Base-by-base conservation (phyloP, 805 yeast species). In the Myxozyma neotropica region DNA sequence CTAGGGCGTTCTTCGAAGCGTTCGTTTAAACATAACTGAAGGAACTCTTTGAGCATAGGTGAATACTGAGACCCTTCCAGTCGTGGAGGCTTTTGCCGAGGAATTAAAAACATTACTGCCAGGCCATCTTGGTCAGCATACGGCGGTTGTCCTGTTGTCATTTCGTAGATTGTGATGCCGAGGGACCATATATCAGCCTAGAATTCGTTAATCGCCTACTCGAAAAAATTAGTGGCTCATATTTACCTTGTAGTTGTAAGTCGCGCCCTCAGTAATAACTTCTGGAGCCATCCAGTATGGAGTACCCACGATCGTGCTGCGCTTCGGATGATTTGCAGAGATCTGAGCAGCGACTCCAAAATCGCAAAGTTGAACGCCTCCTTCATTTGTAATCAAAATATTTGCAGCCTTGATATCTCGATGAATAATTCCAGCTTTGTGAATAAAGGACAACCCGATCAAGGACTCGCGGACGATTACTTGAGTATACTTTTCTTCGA, bases 271-370 rank as follows among this genome's bases (percentile, higher is more conserved):
- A 10, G 72, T 71, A 47, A 78, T 77, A 27, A 77, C 80, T 62
- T 77, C 80, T 5, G 80, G 80, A 0, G 80, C 80, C 96, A 77
- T 94, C 80, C 80, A 77, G 67, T 77, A 77, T 6, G 80, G 81
- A 6, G 80, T 77, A 19, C 80, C 80, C 3, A 96, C 98, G 83
- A 95, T 91, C 0, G 99, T 94, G 36, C 93, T 88, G 68, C 99
- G 80, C 71, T 91, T 89, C 47, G 86, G 72, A 19, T 85, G 83
- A 39, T 86, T 81, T 38, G 92, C 80, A 1, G 95, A 83, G 45
- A 92, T 77, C 71, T 90, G 93, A 1, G 97, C 97, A 0, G 99
- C 99, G 23, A 95, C 99, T 33, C 99, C 99, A 75, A 94, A 94
- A 73, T 94, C 99, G 79, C 98, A 93, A 46, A 94, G 80, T 70